Base-by-base conservation (phyloP, 805 yeast genomes). In the Jamesozyma spencerorum region DNA sequence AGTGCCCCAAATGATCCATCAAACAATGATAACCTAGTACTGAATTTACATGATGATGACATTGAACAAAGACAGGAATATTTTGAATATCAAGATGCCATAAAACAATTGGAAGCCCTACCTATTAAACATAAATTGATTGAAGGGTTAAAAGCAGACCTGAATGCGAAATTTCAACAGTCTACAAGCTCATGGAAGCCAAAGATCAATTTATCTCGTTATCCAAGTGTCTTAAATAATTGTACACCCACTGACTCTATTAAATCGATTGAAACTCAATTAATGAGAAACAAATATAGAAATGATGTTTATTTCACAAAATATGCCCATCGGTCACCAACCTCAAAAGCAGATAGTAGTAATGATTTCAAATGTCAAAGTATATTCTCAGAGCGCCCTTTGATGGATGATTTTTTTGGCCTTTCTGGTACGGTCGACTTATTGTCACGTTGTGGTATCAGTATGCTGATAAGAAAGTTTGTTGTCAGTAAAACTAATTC, bases 381-480 rank as follows among this genome's bases (percentile, higher is more conserved):
- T 22, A 22, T 10, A 6, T 22, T 22, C 10, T 22, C 10, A 22
- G 26, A 22, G 10, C 10, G 26, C 10, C 60, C 62, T 5, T 36
- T 57, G 20, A 45, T 60, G 11, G 63, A 60, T 43, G 58, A 50
- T 18, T 31, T 49, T 13, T 54, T 51, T 37, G 63, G 64, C 1
- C 40, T 60, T 18, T 57, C 54, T 39, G 47, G 56, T 3, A 55
- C 63, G 2, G 36, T 48, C 14, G 53, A 54, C 22, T 42, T 50
- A 7, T 34, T 57, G 15, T 60, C 64, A 2, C 40, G 58, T 17
- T 48, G 57, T 40, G 63, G 63, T 26, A 50, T 58, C 8, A 60
- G 59, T 26, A 44, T 39, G 17, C 42, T 55, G 19, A 47, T 55
- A 35, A 56, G 50, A 30, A 43, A 37, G 12, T 30, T 28, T 34